These are phyloP conservation scores for Xylaria sp. DNA, from an alignment of 2,329 filamentous ascomycete genomes.

Conservation along the genomic window DNA sequence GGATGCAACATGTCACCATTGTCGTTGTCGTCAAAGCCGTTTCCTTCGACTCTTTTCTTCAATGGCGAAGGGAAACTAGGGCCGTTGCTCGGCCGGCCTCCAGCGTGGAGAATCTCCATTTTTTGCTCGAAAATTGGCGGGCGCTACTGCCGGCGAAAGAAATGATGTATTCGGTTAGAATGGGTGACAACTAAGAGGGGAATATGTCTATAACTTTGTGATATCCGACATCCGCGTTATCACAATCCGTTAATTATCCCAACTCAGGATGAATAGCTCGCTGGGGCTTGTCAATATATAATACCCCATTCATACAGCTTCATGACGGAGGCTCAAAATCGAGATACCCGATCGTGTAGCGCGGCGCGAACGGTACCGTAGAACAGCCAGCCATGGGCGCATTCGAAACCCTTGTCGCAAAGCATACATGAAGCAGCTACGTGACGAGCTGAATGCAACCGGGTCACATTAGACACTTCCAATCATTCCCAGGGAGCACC, in stretches of 20 bases:
- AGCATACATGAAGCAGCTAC: not conserved
- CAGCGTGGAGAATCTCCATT: not conserved
- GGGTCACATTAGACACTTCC: not conserved
- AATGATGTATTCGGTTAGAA: not conserved
- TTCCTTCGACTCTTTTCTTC: too few relatives aligned
- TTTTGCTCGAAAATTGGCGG: not conserved
- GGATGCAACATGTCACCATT: not conserved
- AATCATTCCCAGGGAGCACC: not conserved
- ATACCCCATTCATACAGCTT: not conserved
- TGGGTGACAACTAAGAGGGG: not conserved
- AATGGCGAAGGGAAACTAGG: too few relatives aligned
- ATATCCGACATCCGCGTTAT: not conserved
- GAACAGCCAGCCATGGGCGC: not conserved
- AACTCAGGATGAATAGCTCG: not conserved
- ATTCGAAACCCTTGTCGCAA: not conserved
- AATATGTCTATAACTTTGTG: not conserved
- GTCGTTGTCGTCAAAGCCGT: not conserved
- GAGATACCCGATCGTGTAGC: not conserved
- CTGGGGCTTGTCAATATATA: not conserved
- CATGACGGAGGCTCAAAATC: not conserved
- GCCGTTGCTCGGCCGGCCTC: too few relatives aligned
- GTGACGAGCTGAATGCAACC: not conserved
- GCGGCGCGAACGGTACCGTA: not conserved
- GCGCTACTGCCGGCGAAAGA: not conserved
- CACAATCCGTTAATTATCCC: not conserved